These are phyloP conservation scores for Vicia sativa DNA, from an alignment of 306 rosid species.

Conservation along the genomic window DNA sequence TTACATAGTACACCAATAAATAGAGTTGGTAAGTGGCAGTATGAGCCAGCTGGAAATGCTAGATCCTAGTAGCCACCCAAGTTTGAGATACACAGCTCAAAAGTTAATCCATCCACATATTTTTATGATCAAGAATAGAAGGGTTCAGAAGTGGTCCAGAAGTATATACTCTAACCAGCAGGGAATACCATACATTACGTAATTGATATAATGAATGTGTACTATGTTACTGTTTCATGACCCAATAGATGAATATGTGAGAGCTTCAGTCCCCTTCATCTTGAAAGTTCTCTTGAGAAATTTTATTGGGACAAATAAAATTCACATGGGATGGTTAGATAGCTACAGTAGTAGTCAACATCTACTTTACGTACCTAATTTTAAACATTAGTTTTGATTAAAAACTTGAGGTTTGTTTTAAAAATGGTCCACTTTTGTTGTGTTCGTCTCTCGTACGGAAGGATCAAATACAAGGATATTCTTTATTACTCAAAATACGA, in stretches of 20 bases:
- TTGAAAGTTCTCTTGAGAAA: constrained; percentile 32
- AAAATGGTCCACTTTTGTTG: constrained; percentile 25
- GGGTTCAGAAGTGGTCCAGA: constrained; percentile 40
- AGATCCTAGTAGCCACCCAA: constrained; percentile 46
- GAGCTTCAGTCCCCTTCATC: constrained; percentile 34
- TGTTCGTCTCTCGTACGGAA: constrained; percentile 5
- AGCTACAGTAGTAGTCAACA: constrained; percentile 33
- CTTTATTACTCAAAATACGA: no score
- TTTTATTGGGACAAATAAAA: constrained; percentile 43
- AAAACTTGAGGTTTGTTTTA: background rate
- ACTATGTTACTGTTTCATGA: constrained; percentile 30
- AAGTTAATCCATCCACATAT: constrained; percentile 34
- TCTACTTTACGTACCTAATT: constrained; percentile 34
- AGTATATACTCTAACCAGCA: constrained; percentile 31
- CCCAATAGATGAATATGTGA: constrained; percentile 33
- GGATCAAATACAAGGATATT: background rate
- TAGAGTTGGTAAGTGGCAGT: constrained; percentile 37
- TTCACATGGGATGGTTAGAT: constrained; percentile 38
- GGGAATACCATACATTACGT: constrained; percentile 41
- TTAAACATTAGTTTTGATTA: constrained; percentile 15
- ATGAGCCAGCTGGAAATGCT: background rate
- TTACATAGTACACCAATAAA: constrained; percentile 32
- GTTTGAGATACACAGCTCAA: constrained; percentile 32
- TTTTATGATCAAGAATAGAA: constrained; percentile 36
- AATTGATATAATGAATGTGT: constrained; percentile 1